phyloP scores from a whole-genome alignment of 2,329 filamentous ascomycete species.

The Cladosporium sp. region DNA sequence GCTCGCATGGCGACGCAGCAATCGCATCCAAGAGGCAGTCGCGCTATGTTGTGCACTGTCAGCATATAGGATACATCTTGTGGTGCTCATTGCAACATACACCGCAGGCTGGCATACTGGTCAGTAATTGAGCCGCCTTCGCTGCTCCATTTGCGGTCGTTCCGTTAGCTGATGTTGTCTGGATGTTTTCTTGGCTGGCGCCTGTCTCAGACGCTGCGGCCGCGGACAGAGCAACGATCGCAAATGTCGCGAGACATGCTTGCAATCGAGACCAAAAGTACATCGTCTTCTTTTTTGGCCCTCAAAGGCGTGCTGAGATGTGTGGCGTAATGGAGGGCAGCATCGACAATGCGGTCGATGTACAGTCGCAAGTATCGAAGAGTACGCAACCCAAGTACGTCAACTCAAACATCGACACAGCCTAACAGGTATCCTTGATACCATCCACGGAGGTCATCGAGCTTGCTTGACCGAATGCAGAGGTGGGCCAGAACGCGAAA shows the following conservation, averaged over 20 bases:
- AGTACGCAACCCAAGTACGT: neutral
- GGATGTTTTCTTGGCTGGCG: neutral
- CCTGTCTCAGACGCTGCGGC: neutral
- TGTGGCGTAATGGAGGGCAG: neutral
- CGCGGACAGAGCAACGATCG: neutral
- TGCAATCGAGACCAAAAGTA: neutral
- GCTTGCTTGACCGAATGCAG: neutral
- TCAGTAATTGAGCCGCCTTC: constrained; percentile 1
- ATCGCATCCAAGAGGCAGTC: constrained; percentile 25
- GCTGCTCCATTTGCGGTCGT: neutral
- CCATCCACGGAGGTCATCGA: neutral
- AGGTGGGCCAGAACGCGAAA: neutral
- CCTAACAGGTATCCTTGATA: neutral
- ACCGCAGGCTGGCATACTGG: constrained; percentile 17
- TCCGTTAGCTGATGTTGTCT: neutral
- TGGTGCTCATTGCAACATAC: neutral
- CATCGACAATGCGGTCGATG: neutral
- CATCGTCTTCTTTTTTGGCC: neutral
- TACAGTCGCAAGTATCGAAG: neutral
- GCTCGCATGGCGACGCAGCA: constrained; percentile 25
- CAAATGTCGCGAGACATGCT: neutral
- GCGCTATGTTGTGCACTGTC: constrained; percentile 19
- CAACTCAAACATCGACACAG: neutral
- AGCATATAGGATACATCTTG: neutral
- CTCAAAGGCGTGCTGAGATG: neutral